Conservation (phyloP, 2,329 filamentous ascomycete genomes). For the Xylaria sp. region DNA sequence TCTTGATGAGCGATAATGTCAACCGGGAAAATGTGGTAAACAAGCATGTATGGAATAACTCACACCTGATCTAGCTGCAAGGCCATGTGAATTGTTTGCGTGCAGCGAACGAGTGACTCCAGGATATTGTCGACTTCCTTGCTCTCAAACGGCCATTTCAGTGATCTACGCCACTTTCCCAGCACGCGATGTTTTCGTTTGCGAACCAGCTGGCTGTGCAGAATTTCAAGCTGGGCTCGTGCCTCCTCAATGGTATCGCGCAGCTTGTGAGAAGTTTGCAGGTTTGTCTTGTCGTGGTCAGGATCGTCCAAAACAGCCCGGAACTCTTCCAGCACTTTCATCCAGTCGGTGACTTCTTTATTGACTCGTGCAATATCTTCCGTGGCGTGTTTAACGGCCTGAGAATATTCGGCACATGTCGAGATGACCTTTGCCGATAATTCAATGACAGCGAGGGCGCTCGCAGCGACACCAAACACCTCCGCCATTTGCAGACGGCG, state of each 20-base stretch:
- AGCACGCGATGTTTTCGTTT: slow-evolving; percentile 27
- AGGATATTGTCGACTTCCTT: slow-evolving; percentile 32
- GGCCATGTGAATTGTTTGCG: slow-evolving; percentile 27
- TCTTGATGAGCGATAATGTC: no score
- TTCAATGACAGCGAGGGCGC: background rate
- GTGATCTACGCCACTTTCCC: slow-evolving; percentile 30
- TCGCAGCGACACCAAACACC: background rate
- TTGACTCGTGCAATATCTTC: background rate
- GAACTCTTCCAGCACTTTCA: background rate
- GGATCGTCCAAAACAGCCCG: background rate
- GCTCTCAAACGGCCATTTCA: slow-evolving; percentile 38
- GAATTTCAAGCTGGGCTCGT: slow-evolving; percentile 15
- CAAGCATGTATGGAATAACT: background rate
- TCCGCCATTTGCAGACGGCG: background rate
- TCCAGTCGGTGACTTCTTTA: background rate
- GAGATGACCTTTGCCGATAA: background rate
- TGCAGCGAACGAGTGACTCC: slow-evolving; percentile 27
- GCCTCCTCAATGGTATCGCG: background rate
- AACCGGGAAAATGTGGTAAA: no score
- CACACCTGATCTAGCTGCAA: slow-evolving; percentile 35
- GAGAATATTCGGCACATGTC: background rate
- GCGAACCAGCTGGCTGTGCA: slow-evolving; percentile 26
- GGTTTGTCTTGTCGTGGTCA: no score
- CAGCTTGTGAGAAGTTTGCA: background rate
- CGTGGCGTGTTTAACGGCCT: background rate